phyloP scores from a whole-genome alignment of 805 yeast species.

The Myxozyma sirexii region DNA sequence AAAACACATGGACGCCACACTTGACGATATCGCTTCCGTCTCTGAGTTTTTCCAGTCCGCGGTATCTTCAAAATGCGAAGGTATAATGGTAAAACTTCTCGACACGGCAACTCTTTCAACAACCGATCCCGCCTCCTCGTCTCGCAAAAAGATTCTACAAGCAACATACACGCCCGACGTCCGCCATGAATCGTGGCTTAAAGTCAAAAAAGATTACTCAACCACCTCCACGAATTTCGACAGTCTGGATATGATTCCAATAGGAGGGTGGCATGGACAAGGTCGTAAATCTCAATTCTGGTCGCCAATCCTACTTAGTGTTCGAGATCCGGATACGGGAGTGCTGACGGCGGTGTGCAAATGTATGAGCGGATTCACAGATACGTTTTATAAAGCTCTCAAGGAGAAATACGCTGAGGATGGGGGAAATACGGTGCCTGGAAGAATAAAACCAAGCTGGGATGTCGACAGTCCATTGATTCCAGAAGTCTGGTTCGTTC shows the following conservation, averaged over 20 bases:
- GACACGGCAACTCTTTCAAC: constrained; percentile 17
- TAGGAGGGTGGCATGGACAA: constrained; percentile 38
- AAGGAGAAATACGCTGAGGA: constrained; percentile 29
- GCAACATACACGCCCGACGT: constrained; percentile 37
- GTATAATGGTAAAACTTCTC: constrained; percentile 38
- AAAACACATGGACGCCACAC: constrained; percentile 27
- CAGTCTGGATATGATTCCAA: constrained; percentile 36
- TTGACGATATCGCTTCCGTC: constrained; percentile 17
- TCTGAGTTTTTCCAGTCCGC: constrained; percentile 1
- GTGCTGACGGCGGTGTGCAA: constrained; percentile 36
- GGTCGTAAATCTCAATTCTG: constrained; percentile 37
- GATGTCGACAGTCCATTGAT: constrained; percentile 33
- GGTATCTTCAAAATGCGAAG: constrained; percentile 32
- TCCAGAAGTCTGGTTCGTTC: constrained; percentile 34
- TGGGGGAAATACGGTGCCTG: constrained; percentile 6
- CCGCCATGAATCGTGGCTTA: constrained; percentile 38
- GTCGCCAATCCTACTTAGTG: constrained; percentile 38
- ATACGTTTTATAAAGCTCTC: constrained; percentile 32
- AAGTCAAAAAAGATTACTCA: constrained; percentile 38
- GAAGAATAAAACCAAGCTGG: not conserved
- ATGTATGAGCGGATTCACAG: constrained; percentile 38
- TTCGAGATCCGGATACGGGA: constrained; percentile 35
- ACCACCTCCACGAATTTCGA: constrained; percentile 16
- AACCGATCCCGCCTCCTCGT: not conserved
- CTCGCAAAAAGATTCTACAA: constrained; percentile 12